Evolutionary conservation across 805 yeast genomes (phyloP), one percentile per base, ranked within the genome.

Genomic region (Lipomyces oligophaga): DNA sequence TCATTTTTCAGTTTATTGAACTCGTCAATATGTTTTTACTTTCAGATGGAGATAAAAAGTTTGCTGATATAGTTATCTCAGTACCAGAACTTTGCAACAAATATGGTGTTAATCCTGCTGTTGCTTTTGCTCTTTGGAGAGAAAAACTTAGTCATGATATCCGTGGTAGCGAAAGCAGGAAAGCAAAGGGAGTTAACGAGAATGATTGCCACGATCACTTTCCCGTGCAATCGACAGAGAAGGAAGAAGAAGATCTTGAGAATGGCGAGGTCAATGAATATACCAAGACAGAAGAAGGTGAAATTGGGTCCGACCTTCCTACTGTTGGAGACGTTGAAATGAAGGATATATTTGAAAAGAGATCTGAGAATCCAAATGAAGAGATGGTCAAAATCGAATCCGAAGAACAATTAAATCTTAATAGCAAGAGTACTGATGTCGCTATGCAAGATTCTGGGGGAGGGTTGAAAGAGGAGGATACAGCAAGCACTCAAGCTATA

Each of bases 61-160:
- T 52, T 38, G 48, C 26, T 3, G 26, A 38, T 15, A 18, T 33
- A 6, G 37, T 49, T 10, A 36, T 60, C 7, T 45, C 58, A 0
- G 32, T 58, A 15, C 47, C 52, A 1, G 57, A 47, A 7, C 53
- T 67, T 13, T 50, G 60, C 30, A 47, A 49, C 16, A 49, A 54
- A n/a, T 67, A 49, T 43, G 62, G 60, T 5, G 55, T 67, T 2
- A 47, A 55, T 50, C 66, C 42, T 0, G 72, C 73, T 16, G 82
- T 90, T 86, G 80, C 80, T 0, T 86, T 85, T 66, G 85, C 81
- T 52, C 60, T 86, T 1, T 87, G 95, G 95, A 74, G 96, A 4
- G 55, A 52, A 22, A 47, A 47, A 21, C 43, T 64, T 5, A 58
- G 61, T 16, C 54, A 73, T 57, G 71, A 58, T 16, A 47, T 61